Evolutionary conservation across 2,329 filamentous ascomycete species (phyloP), one percentile per base, ranked within the genome.

Genomic region (Fusarium caatingaense): DNA sequence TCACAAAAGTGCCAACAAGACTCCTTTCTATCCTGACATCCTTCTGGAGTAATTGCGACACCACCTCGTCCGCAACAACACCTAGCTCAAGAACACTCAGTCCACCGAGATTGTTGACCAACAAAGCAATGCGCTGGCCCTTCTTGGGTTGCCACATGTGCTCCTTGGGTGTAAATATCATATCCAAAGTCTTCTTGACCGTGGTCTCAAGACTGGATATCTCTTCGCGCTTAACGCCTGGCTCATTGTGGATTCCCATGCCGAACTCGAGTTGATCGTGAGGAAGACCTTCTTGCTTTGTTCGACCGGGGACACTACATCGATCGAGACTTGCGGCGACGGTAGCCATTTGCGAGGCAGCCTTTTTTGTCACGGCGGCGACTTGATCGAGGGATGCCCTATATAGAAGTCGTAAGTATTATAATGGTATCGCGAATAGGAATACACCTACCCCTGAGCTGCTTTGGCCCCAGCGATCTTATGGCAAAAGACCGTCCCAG

Each of bases 221-320:
- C 18, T 12, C 10, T 12, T 37, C 34, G 18, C 34, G 34, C 34
- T 37, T n/a, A 3, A 37, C 18, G 34, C 86, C 89, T 0, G 89
- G 89, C 76, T 92, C 89, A 73, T 91, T 91, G 76, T 92, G 89
- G 16, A 88, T 88, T 1, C 89, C 89, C 23, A 89, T 90, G 5
- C 89, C 89, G n/a, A 91, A 81, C 75, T 90, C 89, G 37, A 30
- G 34, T 2, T 90, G 77, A 60, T 88, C 87, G 58, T 87, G 77
- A 2, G 79, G 76, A 81, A 18, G 78, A 11, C 34, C 18, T 82
- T n/a, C 78, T 82, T 60, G 86, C 83, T 60, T 86, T 81, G 3
- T 80, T 76, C 41, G 86, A 81, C 86, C 86, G 0, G 86, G 86
- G 3, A 88, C 86, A 68, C 89, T 87, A 71, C 88, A 88, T 70